These are phyloP conservation scores for Tetrapyrgos nigripes DNA, from an alignment of 1,284 basidiomycete species.

Conservation along the genomic window DNA sequence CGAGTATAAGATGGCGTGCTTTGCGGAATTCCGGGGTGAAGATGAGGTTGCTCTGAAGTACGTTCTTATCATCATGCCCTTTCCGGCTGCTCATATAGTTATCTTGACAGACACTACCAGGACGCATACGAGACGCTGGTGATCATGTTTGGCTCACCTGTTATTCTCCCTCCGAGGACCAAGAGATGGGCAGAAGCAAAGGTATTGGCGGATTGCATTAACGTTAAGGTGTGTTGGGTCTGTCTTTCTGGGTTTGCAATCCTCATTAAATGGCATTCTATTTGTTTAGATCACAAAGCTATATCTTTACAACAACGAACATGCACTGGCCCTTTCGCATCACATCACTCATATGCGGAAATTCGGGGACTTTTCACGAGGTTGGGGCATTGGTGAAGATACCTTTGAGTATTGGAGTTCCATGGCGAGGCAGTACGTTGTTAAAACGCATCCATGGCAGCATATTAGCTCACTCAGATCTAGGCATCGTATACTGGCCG, in stretches of 20 bases:
- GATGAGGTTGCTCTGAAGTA: conserved; percentile 88
- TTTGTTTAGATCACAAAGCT: conserved; percentile 78
- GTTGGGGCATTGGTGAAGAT: conserved; percentile 97
- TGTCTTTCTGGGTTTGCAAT: conserved; percentile 1
- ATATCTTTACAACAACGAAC: conserved; percentile 88
- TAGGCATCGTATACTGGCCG: conserved; percentile 87
- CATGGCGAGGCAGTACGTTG: conserved; percentile 88
- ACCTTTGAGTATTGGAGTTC: conserved; percentile 98
- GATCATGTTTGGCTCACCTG: conserved; percentile 88
- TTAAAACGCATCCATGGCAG: not conserved
- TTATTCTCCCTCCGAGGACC: conserved; percentile 87
- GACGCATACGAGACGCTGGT: conserved; percentile 85
- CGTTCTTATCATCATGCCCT: conserved; percentile 30
- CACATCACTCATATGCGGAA: conserved; percentile 85
- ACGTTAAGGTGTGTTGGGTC: conserved; percentile 69
- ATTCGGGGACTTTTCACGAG: conserved; percentile 79
- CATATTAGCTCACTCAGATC: not conserved
- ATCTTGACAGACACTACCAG: conserved; percentile 78
- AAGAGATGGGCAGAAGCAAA: conserved; percentile 99
- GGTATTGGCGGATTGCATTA: conserved; percentile 92
- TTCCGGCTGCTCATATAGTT: conserved; percentile 17
- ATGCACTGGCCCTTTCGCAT: conserved; percentile 78
- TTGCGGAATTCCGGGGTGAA: conserved; percentile 93
- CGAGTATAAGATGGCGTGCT: conserved; percentile 96
- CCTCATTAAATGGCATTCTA: not conserved